These are phyloP conservation scores for Sicyos edulis DNA, from an alignment of 306 rosid species.

Conservation along the genomic window DNA sequence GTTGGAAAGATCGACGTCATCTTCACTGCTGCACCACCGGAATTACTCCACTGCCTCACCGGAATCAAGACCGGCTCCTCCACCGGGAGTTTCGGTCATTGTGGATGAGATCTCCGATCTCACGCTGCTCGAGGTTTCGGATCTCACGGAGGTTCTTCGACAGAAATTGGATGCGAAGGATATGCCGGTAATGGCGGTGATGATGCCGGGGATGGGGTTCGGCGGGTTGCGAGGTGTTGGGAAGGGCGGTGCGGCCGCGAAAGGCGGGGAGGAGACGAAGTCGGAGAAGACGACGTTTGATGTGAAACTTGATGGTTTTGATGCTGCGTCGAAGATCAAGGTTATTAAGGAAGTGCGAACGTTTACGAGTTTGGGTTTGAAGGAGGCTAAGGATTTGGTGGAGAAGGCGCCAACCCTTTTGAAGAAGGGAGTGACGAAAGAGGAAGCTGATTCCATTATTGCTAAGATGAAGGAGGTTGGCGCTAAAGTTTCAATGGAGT, in stretches of 20 bases:
- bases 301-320: constrained; percentile 77
- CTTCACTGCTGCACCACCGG: constrained; percentile 19
- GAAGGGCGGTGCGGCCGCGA: constrained; percentile 36
- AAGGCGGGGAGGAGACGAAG: constrained; percentile 45
- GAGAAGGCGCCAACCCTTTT: constrained; percentile 76
- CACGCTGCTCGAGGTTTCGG: constrained; percentile 60
- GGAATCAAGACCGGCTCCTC: constrained; percentile 34
- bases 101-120: constrained; percentile 65
- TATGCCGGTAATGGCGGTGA: constrained; percentile 69
- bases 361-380: constrained; percentile 85
- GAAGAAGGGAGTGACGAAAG: constrained; percentile 88
- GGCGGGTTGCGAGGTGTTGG: constrained; percentile 37
- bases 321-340: constrained; percentile 71
- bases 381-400: constrained; percentile 96
- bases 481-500: constrained; percentile 80
- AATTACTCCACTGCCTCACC: constrained; percentile 32
- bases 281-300: constrained; percentile 84
- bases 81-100: constrained; percentile 43
- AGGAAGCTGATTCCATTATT: constrained; percentile 70
- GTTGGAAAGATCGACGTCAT: not conserved
- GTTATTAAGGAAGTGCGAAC: constrained; percentile 87
- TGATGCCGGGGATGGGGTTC: constrained; percentile 77
- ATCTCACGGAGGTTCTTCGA: constrained; percentile 69
- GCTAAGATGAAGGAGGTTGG: constrained; percentile 89
- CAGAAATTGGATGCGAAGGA: constrained; percentile 60